Conservation (phyloP, 2,329 filamentous ascomycete genomes). For the Dactylellina sp. region DNA sequence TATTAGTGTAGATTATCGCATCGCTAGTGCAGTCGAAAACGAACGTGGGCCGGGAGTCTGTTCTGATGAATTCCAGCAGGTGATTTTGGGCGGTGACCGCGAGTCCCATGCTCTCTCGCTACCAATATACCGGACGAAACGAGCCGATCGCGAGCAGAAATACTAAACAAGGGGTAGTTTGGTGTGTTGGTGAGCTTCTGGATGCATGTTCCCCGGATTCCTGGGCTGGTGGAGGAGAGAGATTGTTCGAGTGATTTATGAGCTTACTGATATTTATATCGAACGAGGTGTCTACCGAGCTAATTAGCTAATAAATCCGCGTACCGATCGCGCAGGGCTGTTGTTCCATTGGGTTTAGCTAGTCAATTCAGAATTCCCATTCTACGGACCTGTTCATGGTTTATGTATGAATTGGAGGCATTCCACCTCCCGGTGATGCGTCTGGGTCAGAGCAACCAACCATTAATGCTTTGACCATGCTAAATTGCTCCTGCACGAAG, state of each 20-base stretch:
- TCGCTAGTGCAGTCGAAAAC: constrained; percentile 33
- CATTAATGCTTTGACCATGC: too few relatives aligned
- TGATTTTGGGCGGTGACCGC: constrained; percentile 26
- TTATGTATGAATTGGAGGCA: constrained; percentile 23
- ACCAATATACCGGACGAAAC: not conserved
- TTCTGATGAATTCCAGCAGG: constrained; percentile 49
- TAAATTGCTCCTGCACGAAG: too few relatives aligned
- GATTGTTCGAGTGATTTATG: not conserved
- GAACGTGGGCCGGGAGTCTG: constrained; percentile 49
- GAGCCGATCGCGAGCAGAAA: not conserved
- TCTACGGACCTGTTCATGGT: too few relatives aligned
- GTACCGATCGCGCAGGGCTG: too few relatives aligned
- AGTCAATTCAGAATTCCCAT: too few relatives aligned
- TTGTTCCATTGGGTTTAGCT: too few relatives aligned
- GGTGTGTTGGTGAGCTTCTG: not conserved
- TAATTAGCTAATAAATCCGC: too few relatives aligned
- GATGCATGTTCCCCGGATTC: constrained; percentile 3
- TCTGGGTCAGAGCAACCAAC: constrained; percentile 16
- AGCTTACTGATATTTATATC: not conserved
- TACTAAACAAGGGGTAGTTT: not conserved
- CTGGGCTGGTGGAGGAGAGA: not conserved
- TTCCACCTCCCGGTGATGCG: constrained; percentile 13
- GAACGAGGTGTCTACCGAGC: too few relatives aligned
- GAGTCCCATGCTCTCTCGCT: constrained; percentile 32
- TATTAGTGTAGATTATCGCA: constrained; percentile 41